Base-by-base conservation (phyloP, 768 basidiomycete genomes). In the Naematelia encephala region DNA sequence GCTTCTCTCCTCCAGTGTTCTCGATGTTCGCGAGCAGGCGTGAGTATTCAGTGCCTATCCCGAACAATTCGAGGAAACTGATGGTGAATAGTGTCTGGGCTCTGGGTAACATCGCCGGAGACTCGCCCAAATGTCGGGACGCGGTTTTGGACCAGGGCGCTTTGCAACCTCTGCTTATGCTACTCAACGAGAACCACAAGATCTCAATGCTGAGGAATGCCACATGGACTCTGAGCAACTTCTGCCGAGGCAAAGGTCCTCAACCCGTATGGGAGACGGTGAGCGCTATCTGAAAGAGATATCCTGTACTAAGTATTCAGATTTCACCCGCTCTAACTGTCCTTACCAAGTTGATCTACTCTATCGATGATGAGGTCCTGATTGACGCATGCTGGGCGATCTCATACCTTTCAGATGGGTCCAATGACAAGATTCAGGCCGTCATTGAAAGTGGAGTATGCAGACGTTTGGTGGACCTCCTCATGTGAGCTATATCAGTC, bases 361-460 rank as follows among this genome's bases (percentile, higher is more conserved):
- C 94, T 27, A 84, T 98, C 71, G 96, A 99, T 75, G 96, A 98
- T 72, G 96, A 99, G 79, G 97, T 97, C 67, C 81, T 99, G 71
- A 99, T 99, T 73, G 96, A 99, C 77, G 96, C 96, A 13, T 99
- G 96, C 82, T 99, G 96, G 96, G 96, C 96, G 25, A 94, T 99
- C 78, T 97, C 93, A 42, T 99, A 99, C 80, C 87, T 99, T 39
- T 98, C 94, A 1, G 96, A 99, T 77, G 96, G 96, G 50, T 89
- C 92, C 29, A 96, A 96, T 74, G 96, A 99, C 81, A 99, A 99
- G 82, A 99, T 99, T 59, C 96, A 99, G 78, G 96, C 96, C 28
- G 96, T 99, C 57, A 98, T 99, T 70, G 94, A 98, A 79, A 90
- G 90, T 19, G 96, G 94, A 27, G 94, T 99, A 49, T 96, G 93